These are phyloP conservation scores for Myrica gale DNA, from an alignment of 306 rosid genomes.

Conservation along the genomic window DNA sequence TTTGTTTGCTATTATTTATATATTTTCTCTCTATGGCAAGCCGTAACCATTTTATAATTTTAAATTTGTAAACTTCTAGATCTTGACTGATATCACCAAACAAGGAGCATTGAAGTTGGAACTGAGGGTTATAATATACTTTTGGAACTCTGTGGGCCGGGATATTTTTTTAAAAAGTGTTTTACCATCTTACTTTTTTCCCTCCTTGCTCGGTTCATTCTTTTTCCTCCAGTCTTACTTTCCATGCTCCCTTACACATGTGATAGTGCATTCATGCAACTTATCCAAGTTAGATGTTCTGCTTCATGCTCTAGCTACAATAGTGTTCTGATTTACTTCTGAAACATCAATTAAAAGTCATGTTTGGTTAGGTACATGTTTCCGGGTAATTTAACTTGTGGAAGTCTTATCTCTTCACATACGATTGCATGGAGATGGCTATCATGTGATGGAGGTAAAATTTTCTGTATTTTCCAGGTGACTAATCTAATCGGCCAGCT, in stretches of 20 bases:
- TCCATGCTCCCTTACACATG: neutral
- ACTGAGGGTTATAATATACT: neutral
- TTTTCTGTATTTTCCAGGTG: slow-evolving; percentile 47
- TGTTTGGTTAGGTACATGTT: too few species aligned
- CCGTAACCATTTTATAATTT: neutral
- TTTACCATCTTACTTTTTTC: neutral
- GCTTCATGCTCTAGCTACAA: too few species aligned
- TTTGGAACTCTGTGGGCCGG: neutral
- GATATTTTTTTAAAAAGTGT: neutral
- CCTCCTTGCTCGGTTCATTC: neutral
- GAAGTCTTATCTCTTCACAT: neutral
- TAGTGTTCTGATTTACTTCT: too few species aligned
- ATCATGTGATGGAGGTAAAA: slow-evolving; percentile 15
- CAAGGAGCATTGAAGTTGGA: neutral
- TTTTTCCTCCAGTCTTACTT: neutral
- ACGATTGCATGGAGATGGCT: neutral
- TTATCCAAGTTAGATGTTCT: too few species aligned
- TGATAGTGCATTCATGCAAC: too few species aligned
- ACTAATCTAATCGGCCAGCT: slow-evolving; percentile 80
- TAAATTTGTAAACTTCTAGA: neutral
- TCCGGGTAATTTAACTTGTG: too few species aligned
- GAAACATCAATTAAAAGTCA: too few species aligned
- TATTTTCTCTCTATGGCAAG: too few species aligned
- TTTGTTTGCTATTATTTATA: neutral
- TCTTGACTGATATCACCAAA: neutral